phyloP scores from a whole-genome alignment of 2,329 filamentous ascomycete genomes.

The Talaromyces sp. region DNA sequence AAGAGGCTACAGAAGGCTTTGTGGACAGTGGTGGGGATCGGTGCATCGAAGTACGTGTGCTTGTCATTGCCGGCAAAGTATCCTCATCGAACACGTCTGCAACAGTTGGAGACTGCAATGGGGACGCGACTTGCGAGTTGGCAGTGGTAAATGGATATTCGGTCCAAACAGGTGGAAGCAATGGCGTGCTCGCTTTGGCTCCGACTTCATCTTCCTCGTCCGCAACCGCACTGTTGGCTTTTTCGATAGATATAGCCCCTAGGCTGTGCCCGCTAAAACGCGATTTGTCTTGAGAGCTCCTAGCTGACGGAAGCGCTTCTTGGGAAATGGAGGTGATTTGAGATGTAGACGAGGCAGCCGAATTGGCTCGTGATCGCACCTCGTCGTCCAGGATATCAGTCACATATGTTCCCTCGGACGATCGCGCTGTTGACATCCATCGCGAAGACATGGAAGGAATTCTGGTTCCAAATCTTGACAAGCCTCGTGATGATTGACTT shows the following conservation, averaged over 20 bases:
- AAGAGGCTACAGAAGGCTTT: conserved; percentile 73
- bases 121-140: conserved; percentile 65
- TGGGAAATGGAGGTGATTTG: conserved; percentile 33
- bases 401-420: conserved; percentile 21
- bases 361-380: conserved; percentile 42
- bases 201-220: conserved; percentile 53
- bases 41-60: conserved; percentile 47
- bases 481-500: conserved; percentile 46
- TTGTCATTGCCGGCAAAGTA: conserved; percentile 46
- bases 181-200: conserved; percentile 69
- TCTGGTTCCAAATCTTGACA: conserved; percentile 63
- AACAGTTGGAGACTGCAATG: conserved; percentile 80
- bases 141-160: conserved; percentile 48
- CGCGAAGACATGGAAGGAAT: conserved; percentile 69
- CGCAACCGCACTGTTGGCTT: conserved; percentile 49
- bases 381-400: conserved; percentile 31
- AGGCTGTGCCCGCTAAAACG: conserved; percentile 48
- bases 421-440: conserved; percentile 35
- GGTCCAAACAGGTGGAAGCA: conserved; percentile 77
- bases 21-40: conserved; percentile 73
- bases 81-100: conserved; percentile 54
- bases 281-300: conserved; percentile 60
- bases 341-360: conserved; percentile 37
- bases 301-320: conserved; percentile 53
- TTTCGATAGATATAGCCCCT: conserved; percentile 52